phyloP scores from a whole-genome alignment of 2,329 filamentous ascomycete species.

The Clarireedia homoeocarpa region DNA sequence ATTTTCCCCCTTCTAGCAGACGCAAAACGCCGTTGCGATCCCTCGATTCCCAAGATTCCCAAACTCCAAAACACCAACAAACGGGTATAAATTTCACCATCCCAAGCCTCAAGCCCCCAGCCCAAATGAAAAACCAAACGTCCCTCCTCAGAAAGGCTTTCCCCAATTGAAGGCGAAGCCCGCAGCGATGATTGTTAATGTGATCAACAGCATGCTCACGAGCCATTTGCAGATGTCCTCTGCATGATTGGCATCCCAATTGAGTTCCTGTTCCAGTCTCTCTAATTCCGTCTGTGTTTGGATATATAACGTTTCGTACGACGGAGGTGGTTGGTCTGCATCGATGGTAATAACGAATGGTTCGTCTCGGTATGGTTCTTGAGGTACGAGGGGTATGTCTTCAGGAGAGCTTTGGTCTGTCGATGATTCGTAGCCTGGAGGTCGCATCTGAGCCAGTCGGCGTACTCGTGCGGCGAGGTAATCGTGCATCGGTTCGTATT shows the following conservation, averaged over 20 bases:
- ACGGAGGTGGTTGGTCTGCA: conserved; percentile 17
- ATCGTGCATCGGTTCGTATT: conserved; percentile 27
- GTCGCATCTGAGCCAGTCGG: conserved; percentile 2
- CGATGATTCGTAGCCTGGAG: background rate
- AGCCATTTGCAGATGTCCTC: conserved; percentile 26
- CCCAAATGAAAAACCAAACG: background rate
- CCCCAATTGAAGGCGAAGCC: conserved; percentile 27
- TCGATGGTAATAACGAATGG: conserved; percentile 23
- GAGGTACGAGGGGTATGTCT: conserved; percentile 6
- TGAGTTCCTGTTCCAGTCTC: conserved; percentile 15
- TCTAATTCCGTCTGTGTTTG: conserved; percentile 17
- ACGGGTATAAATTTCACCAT: conserved; percentile 5
- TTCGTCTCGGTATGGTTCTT: conserved; percentile 24
- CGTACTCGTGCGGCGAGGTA: conserved; percentile 20
- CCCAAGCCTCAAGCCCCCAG: background rate
- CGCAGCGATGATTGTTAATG: conserved; percentile 21
- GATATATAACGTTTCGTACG: conserved; percentile 21
- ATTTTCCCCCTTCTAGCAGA: too few species aligned
- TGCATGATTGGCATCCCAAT: conserved; percentile 15
- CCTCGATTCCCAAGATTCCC: background rate
- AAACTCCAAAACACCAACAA: conserved; percentile 4
- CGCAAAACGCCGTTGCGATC: background rate
- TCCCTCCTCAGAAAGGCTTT: conserved; percentile 4
- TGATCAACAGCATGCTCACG: conserved; percentile 25
- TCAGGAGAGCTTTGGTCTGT: background rate